Percentiles rank a stretch among this genome's conserved stretches.
Conservation (phyloP, 345 rosid genomes). For the Rhizophora apiculata region DNA sequence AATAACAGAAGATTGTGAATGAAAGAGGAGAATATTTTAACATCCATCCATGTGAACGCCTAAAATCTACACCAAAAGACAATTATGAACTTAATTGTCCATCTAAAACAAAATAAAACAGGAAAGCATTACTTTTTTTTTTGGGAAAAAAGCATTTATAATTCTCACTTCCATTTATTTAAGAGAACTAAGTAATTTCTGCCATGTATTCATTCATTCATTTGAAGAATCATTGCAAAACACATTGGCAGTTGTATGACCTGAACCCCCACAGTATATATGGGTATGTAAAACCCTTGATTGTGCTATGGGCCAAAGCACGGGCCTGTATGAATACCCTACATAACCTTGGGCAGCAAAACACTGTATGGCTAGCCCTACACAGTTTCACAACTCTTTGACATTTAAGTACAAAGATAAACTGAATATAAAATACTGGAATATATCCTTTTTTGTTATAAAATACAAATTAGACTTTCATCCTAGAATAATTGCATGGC, state of each 20-base stretch:
- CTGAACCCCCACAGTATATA: too few species aligned
- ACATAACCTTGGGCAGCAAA: too few species aligned
- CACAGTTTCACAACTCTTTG: too few species aligned
- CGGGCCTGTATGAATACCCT: too few species aligned
- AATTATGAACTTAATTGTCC: background rate
- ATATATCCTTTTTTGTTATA: background rate
- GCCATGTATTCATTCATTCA: too few species aligned
- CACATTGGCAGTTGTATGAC: too few species aligned
- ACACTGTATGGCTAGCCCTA: too few species aligned
- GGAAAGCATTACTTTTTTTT: background rate
- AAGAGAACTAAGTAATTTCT: too few species aligned
- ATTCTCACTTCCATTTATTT: background rate
- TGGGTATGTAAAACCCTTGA: too few species aligned
- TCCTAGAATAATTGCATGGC: background rate
- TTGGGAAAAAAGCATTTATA: background rate
- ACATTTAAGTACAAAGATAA: background rate
- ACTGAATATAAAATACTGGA: background rate
- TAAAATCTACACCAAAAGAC: background rate
- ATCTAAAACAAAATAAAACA: background rate
- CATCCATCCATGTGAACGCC: background rate
- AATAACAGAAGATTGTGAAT: background rate
- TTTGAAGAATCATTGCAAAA: too few species aligned
- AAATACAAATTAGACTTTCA: background rate
- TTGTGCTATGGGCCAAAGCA: too few species aligned
- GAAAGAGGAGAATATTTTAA: background rate